Percentiles rank a stretch among this genome's conserved stretches.
Conservation (phyloP, 31 red algal genomes). For the Asparagopsis taxiformis region DNA sequence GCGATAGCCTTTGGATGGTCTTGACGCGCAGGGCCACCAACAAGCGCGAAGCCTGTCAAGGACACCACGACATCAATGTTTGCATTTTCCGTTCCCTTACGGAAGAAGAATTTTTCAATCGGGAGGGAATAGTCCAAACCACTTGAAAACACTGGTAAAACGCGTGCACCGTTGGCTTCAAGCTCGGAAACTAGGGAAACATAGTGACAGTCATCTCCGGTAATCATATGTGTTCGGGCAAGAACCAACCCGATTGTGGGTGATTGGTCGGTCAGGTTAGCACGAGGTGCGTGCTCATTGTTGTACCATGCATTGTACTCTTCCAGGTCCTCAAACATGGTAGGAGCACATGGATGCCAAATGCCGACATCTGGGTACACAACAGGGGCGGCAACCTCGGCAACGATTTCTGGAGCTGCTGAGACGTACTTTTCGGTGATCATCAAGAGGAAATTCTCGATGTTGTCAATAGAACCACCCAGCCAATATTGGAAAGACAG, state of each 20-base stretch:
- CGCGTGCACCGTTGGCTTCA: constrained; percentile 87
- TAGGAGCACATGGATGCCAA: constrained; percentile 96
- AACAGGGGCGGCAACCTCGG: constrained; percentile 68
- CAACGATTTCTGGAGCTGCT: constrained; percentile 21
- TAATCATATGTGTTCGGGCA: constrained; percentile 98
- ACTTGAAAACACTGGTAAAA: constrained; percentile 96
- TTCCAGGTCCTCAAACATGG: constrained; percentile 93
- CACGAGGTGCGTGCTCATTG: constrained; percentile 77
- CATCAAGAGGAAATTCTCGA: constrained; percentile 99
- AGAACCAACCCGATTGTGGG: constrained; percentile 91
- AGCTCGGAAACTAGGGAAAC: constrained; percentile 91
- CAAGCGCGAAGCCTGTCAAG: constrained; percentile 98
- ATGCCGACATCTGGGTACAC: constrained; percentile 98
- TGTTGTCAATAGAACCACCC: constrained; percentile 90
- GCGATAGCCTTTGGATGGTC: constrained; percentile 98
- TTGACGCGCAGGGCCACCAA: constrained; percentile 96
- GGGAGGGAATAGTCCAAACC: constrained; percentile 95
- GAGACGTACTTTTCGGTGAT: constrained; percentile 94
- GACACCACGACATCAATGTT: constrained; percentile 94
- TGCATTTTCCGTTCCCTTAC: constrained; percentile 70
- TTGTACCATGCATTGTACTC: constrained; percentile 96
- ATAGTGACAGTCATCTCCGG: constrained; percentile 98
- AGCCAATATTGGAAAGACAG: constrained; percentile 99
- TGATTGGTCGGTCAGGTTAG: constrained; percentile 55
- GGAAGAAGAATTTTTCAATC: constrained; percentile 94